Conservation (phyloP, 805 yeast species). For the Candida germanica region DNA sequence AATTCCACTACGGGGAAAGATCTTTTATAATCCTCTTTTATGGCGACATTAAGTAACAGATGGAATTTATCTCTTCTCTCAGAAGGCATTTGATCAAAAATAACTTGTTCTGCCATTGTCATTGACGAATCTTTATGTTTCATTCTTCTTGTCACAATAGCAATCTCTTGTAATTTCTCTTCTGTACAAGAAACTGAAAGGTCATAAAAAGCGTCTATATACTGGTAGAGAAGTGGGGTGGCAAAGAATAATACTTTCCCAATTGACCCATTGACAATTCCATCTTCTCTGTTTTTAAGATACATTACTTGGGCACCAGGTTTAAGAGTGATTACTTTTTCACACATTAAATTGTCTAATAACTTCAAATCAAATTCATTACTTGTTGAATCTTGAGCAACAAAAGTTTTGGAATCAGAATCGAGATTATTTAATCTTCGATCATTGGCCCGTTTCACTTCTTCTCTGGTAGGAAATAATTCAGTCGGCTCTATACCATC, state of each 20-base stretch:
- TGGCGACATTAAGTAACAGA: conserved; percentile 20
- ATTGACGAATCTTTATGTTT: conserved; percentile 17
- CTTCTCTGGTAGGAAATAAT: conserved; percentile 78
- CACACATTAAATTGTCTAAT: conserved; percentile 71
- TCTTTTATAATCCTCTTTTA: conserved; percentile 6
- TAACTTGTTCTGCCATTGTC: conserved; percentile 16
- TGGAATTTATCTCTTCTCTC: conserved; percentile 21
- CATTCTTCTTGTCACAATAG: conserved; percentile 20
- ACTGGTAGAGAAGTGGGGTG: conserved; percentile 18
- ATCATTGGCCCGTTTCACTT: conserved; percentile 76
- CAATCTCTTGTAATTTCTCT: conserved; percentile 22
- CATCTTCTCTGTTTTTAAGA: conserved; percentile 73
- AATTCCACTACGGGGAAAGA: conserved; percentile 48
- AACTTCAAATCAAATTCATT: conserved; percentile 24
- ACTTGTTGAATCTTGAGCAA: conserved; percentile 29
- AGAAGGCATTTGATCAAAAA: conserved; percentile 20
- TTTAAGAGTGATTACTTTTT: conserved; percentile 58
- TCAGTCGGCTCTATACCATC: conserved; percentile 90
- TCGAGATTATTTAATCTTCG: conserved; percentile 37
- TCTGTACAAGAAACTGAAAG: conserved; percentile 13
- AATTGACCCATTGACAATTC: conserved; percentile 85
- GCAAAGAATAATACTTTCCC: conserved; percentile 69
- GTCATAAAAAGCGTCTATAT: conserved; percentile 24
- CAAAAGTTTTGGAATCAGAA: conserved; percentile 43
- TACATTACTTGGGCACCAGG: conserved; percentile 94